phyloP scores from a whole-genome alignment of 2,329 filamentous ascomycete species.

The Pestalotiopsis sp. region DNA sequence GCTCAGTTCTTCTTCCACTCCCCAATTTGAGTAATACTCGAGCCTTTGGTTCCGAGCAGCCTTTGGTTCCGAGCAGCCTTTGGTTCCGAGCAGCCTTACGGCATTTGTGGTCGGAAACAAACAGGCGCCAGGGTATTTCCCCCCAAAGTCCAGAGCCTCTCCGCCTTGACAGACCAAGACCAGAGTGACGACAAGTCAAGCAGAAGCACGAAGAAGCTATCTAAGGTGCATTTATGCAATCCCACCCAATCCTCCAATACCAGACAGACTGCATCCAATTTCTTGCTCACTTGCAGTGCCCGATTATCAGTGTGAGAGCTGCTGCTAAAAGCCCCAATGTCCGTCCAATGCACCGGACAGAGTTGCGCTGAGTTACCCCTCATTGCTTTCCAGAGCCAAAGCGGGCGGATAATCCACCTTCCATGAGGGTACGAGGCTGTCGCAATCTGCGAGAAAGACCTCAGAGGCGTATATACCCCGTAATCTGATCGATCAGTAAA shows the following conservation, averaged over 20 bases:
- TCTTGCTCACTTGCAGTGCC: background rate
- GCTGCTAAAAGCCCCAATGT: background rate
- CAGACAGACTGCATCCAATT: background rate
- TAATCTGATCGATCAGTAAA: background rate
- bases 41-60: background rate
- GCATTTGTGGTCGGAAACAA: background rate
- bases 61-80: no score
- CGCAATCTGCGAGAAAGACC: background rate
- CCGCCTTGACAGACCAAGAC: background rate
- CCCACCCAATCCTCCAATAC: background rate
- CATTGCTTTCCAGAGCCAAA: background rate
- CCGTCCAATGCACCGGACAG: background rate
- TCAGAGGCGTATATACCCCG: background rate
- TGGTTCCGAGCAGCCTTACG: background rate
- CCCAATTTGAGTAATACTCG: background rate
- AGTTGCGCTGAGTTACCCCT: background rate
- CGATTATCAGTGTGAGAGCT: background rate
- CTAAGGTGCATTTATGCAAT: conserved; percentile 1
- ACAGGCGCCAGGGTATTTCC: background rate
- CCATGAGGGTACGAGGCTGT: background rate
- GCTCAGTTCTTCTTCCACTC: background rate
- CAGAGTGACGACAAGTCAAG: background rate
- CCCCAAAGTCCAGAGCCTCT: background rate
- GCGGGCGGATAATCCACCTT: background rate
- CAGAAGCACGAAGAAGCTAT: conserved; percentile 8